Percentiles rank a stretch among this genome's conserved stretches.
Conservation (phyloP, 1,284 basidiomycete genomes). For the Puccinia horiana region DNA sequence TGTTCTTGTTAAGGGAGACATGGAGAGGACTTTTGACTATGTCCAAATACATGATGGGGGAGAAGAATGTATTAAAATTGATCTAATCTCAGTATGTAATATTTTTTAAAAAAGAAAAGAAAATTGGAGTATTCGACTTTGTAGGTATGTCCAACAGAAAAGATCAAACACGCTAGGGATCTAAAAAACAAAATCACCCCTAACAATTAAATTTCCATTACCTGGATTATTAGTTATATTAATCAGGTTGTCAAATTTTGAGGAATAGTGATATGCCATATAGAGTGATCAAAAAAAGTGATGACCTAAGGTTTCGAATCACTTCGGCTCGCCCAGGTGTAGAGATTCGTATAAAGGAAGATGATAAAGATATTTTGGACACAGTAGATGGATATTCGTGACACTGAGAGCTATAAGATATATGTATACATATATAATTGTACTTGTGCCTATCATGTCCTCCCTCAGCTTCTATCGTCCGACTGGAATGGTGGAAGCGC, state of each 20-base stretch:
- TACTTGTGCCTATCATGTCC: neutral
- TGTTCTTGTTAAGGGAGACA: neutral
- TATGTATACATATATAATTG: neutral
- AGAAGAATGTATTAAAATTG: neutral
- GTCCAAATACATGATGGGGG: neutral
- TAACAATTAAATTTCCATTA: neutral
- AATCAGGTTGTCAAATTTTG: neutral
- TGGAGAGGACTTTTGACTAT: neutral
- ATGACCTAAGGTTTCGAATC: neutral
- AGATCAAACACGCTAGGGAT: neutral
- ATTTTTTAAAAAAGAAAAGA: neutral
- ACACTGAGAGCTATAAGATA: no score
- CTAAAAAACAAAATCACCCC: neutral
- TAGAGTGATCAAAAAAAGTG: neutral
- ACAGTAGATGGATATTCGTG: neutral
- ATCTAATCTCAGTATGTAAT: neutral
- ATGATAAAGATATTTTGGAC: neutral
- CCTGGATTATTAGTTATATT: neutral
- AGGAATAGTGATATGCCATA: neutral
- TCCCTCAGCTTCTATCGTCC: neutral
- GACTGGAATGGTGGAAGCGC: neutral
- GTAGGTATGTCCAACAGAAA: neutral
- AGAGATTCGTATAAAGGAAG: neutral
- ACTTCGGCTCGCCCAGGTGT: neutral
- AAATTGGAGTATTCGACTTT: no score